Evolutionary conservation across 148 eudicot genomes (phyloP).

Genomic region (Euryodendron excelsum): DNA sequence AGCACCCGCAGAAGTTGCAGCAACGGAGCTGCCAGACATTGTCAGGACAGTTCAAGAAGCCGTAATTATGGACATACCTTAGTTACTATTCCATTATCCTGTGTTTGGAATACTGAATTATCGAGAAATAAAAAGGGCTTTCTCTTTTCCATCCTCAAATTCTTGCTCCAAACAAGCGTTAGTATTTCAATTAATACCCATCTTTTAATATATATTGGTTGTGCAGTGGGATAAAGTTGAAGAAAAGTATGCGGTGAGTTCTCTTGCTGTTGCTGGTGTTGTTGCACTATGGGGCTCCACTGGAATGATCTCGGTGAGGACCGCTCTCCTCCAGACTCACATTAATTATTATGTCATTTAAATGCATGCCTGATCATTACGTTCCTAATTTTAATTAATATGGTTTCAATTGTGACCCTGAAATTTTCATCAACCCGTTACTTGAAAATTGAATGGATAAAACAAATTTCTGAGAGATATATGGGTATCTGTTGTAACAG

Average conservation of each 20-base stretch:
- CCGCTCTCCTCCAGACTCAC: neutral
- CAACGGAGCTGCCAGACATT: conserved; percentile 58
- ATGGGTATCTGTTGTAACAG: conserved; percentile 28
- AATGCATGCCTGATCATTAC: neutral
- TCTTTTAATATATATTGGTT: neutral
- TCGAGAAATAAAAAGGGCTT: no score
- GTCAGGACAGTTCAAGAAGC: conserved; percentile 60
- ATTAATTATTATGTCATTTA: neutral
- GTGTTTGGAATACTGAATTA: no score
- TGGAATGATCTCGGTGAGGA: conserved; percentile 72
- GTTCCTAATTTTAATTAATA: neutral
- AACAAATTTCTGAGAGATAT: neutral
- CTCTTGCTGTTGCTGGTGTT: conserved; percentile 67
- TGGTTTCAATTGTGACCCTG: neutral
- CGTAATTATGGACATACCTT: conserved; percentile 34
- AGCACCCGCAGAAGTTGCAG: conserved; percentile 39
- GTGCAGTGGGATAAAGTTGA: conserved; percentile 94
- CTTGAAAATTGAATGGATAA: neutral
- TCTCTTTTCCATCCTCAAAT: no score
- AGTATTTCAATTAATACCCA: neutral
- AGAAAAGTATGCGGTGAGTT: conserved; percentile 89
- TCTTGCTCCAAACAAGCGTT: no score
- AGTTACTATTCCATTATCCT: neutral
- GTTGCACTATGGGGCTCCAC: conserved; percentile 59
- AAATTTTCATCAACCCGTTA: neutral